These are phyloP conservation scores for Boletellus deceptivus DNA, from an alignment of 1,284 basidiomycete genomes.

Conservation along the genomic window DNA sequence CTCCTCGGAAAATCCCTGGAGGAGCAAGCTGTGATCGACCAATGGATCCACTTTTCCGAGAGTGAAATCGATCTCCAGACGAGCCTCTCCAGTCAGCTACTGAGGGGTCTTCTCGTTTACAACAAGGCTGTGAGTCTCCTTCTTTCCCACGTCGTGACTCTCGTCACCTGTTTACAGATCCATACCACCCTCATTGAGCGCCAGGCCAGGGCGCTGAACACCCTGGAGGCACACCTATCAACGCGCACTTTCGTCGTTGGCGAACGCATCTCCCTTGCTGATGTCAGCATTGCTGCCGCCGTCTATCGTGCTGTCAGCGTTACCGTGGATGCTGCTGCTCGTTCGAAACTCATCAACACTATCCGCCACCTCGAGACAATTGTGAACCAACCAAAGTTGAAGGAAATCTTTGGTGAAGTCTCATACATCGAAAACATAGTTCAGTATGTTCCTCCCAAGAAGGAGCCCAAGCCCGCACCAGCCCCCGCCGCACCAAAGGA, in stretches of 20 bases:
- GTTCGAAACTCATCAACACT: constrained; percentile 73
- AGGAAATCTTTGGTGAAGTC: constrained; percentile 61
- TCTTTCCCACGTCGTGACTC: constrained; percentile 37
- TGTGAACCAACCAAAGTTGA: constrained; percentile 77
- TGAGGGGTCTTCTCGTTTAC: constrained; percentile 47
- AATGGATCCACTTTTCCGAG: constrained; percentile 68
- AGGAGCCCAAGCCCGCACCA: constrained; percentile 51
- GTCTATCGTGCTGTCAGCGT: constrained; percentile 49
- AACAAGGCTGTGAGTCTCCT: constrained; percentile 48
- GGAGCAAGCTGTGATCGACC: constrained; percentile 61
- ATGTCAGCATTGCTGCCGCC: constrained; percentile 68
- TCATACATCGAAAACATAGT: constrained; percentile 71
- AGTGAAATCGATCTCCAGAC: constrained; percentile 45
- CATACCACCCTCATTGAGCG: constrained; percentile 55
- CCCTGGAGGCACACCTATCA: constrained; percentile 74
- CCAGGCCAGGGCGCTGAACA: constrained; percentile 54
- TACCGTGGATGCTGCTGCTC: constrained; percentile 63
- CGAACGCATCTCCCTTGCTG: constrained; percentile 93
- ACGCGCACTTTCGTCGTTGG: constrained; percentile 89
- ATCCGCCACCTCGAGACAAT: constrained; percentile 85
- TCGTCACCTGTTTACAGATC: constrained; percentile 39
- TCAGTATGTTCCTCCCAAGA: constrained; percentile 72
- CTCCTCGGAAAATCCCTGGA: constrained; percentile 57
- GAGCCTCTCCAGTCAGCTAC: constrained; percentile 31
- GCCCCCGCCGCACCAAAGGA: constrained; percentile 44